Evolutionary conservation across 306 rosid genomes (phyloP), one percentile per base, ranked within the genome.

Genomic region (Casuarina cunninghamiana): DNA sequence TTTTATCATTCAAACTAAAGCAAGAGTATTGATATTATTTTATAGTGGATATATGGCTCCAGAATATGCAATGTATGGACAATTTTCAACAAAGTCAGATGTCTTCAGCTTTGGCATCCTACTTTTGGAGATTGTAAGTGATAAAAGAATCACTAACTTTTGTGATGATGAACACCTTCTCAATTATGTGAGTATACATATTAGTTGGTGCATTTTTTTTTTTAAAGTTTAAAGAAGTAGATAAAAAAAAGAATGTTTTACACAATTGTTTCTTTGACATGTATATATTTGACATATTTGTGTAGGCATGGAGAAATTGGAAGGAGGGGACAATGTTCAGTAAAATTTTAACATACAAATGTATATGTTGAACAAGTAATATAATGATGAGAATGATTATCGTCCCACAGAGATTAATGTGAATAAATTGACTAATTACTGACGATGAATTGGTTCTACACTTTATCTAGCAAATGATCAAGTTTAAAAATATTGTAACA

Each of bases 41-140:
- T 10, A 3, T 13, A 48, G 51, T 9, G 51, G 51, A 48, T 48
- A 48, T 48, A 48, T 48, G 51, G 51, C 51, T 48, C 51, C 4
- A 48, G 51, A 48, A 48, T 48, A 48, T 48, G 51, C 51, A 10
- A 79, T 77, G 45, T 75, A 72, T 21, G 88, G 87, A 75, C 61
- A 43, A 6, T 78, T 80, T 41, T 89, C 89, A 0, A 5, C 32
- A 2, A 89, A 89, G 49, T 87, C 83, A 0, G 88, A 89, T 77
- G 85, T 85, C 2, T 89, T 83, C 12, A 75, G 85, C 42, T 87
- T 85, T n/a, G 85, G 90, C 10, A 74, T 87, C n/a, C 60, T 89
- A 0, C 1, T 87, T 12, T 63, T 89, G 12, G 90, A 87, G 80
- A 89, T 87, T 13, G 5, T 85, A 16, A 79, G 62, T 15, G 89